These are phyloP conservation scores for Chenopodium berlandieri DNA, from an alignment of 148 eudicot species.

Conservation along the genomic window DNA sequence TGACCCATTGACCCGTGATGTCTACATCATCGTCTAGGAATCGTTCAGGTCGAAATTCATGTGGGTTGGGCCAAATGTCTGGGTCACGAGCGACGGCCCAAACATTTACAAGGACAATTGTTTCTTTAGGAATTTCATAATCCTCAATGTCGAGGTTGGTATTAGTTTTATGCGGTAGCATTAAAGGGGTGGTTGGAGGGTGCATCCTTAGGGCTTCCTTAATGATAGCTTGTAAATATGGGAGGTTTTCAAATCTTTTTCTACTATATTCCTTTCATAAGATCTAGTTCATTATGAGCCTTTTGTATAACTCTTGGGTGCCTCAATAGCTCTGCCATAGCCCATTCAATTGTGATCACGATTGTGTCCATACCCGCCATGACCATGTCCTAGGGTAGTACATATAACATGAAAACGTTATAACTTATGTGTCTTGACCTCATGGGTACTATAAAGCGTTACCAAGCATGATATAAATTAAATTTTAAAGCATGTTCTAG, in stretches of 20 bases:
- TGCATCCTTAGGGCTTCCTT: slow-evolving; percentile 37
- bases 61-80: slow-evolving; percentile 28
- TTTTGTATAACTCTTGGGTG: slow-evolving; percentile 31
- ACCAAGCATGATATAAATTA: too few species aligned
- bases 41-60: slow-evolving; percentile 35
- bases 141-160: slow-evolving; percentile 27
- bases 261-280: slow-evolving; percentile 18
- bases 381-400: slow-evolving; percentile 18
- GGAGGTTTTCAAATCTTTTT: slow-evolving; percentile 32
- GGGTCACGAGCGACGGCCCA: slow-evolving; percentile 40
- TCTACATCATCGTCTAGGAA: slow-evolving; percentile 33
- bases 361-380: slow-evolving; percentile 38
- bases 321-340: slow-evolving; percentile 30
- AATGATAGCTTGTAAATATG: slow-evolving; percentile 32
- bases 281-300: slow-evolving; percentile 32
- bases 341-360: slow-evolving; percentile 34
- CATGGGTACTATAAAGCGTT: too few species aligned
- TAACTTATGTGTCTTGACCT: too few species aligned
- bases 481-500: too few species aligned
- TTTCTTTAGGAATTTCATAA: slow-evolving; percentile 32
- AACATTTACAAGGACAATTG: slow-evolving; percentile 26
- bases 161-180: slow-evolving; percentile 36
- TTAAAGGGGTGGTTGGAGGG: slow-evolving; percentile 38
- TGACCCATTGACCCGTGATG: slow-evolving; percentile 35
- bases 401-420: too few species aligned